Evolutionary conservation across 2,329 filamentous ascomycete genomes (phyloP).

Genomic region (Aspergillus awamori): DNA sequence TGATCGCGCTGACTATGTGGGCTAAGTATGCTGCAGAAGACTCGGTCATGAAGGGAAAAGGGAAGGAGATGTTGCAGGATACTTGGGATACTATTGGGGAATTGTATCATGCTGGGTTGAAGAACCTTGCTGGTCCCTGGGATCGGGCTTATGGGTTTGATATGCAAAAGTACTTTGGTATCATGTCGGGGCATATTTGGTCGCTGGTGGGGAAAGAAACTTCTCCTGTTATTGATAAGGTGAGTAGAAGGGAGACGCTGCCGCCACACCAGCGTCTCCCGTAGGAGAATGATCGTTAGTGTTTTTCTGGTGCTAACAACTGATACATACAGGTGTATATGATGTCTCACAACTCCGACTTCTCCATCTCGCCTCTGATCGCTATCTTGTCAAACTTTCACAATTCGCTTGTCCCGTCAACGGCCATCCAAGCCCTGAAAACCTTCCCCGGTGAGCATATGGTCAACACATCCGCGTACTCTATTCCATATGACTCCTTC

Average conservation of each 20-base stretch:
- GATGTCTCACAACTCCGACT: slow-evolving; percentile 64
- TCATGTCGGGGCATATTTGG: slow-evolving; percentile 64
- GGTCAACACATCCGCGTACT: slow-evolving; percentile 57
- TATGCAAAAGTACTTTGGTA: slow-evolving; percentile 63
- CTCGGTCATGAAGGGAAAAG: slow-evolving; percentile 58
- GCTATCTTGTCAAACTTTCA: slow-evolving; percentile 58
- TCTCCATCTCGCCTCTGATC: slow-evolving; percentile 60
- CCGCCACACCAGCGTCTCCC: too few species aligned
- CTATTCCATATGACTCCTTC: slow-evolving; percentile 60
- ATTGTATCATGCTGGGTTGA: slow-evolving; percentile 62
- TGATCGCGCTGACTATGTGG: slow-evolving; percentile 62
- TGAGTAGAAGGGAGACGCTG: too few species aligned
- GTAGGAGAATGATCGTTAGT: too few species aligned
- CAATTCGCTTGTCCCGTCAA: slow-evolving; percentile 38
- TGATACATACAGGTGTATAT: slow-evolving; percentile 21
- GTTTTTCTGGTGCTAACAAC: too few species aligned
- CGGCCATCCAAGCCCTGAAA: slow-evolving; percentile 34
- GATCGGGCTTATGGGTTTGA: slow-evolving; percentile 66
- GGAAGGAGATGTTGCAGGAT: slow-evolving; percentile 53
- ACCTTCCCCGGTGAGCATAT: slow-evolving; percentile 58
- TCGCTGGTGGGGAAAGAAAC: slow-evolving; percentile 40
- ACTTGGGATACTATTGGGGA: slow-evolving; percentile 57
- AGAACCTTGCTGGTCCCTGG: slow-evolving; percentile 67
- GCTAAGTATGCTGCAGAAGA: slow-evolving; percentile 60
- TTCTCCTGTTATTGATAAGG: too few species aligned